Base-by-base conservation (phyloP, 306 rosid species). In the Cicer arietinum region DNA sequence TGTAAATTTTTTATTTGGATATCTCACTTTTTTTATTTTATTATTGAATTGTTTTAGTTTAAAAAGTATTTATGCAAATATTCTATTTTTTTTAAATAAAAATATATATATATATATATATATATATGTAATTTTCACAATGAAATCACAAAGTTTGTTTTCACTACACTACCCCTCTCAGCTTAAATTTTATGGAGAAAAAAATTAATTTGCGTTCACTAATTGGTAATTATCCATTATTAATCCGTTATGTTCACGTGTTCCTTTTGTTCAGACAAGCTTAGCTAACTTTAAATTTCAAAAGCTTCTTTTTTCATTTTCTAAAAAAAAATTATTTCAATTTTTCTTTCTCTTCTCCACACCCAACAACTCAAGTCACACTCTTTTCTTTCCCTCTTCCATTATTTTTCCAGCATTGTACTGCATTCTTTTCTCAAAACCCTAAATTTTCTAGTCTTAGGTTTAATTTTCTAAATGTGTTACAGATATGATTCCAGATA, bases 381-480 rank as follows among this genome's bases (percentile, higher is more conserved):
- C 77, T 8, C 64, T 18, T 43, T 52, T 6, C 16, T 57, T 54
- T 54, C 37, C 37, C 63, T 57, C 81, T 69, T 63, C 20, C 44
- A 71, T 79, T 54, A 71, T 79, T 54, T 85, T 85, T 82, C 69
- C 87, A 45, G 77, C 78, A 69, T 9, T 37, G 22, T 77, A 30
- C 69, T 84, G 83, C 89, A 83, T 82, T 89, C 77, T 62, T 80
- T 81, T 77, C 62, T 81, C 90, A 87, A 90, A 94, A 83, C 93
- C 96, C 93, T 90, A 87, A 89, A 82, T 84, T 88, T 87, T 0
- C 10, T 86, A 91, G 60, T 89, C 96, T 90, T 91, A 91, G 95
- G 92, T 92, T 89, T 86, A 82, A 74, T 84, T 90, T 76, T 79
- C 73, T 45, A 60, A 22, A 17, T 59, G 83, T 66, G 81, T 78